These are phyloP conservation scores for Mycena rosella DNA, from an alignment of 768 basidiomycete genomes.

Conservation along the genomic window DNA sequence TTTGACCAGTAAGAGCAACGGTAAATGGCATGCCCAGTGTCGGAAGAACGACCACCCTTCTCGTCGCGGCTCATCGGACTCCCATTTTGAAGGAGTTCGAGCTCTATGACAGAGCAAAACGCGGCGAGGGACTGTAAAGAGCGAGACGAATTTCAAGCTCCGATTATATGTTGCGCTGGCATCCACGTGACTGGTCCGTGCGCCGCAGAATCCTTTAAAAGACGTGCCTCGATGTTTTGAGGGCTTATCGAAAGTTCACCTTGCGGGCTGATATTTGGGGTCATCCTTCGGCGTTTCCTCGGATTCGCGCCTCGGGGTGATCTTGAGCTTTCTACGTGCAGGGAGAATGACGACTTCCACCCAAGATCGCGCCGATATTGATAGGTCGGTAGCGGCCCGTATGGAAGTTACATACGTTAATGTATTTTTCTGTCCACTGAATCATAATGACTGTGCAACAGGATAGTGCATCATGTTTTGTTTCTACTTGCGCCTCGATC, in stretches of 20 bases:
- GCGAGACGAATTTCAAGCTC: conserved; percentile 26
- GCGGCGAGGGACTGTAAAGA: conserved; percentile 48
- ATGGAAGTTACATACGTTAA: conserved; percentile 70
- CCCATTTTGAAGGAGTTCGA: conserved; percentile 34
- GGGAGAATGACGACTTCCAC: conserved; percentile 72
- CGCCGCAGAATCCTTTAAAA: conserved; percentile 49
- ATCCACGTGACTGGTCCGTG: conserved; percentile 62
- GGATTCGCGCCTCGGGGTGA: conserved; percentile 46
- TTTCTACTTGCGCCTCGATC: too few relatives aligned
- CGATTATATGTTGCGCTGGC: conserved; percentile 37
- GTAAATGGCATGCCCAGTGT: conserved; percentile 82
- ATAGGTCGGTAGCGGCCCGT: conserved; percentile 74
- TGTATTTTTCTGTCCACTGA: too few relatives aligned
- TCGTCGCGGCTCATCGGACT: conserved; percentile 51
- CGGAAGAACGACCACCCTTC: conserved; percentile 60
- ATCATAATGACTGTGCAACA: too few relatives aligned
- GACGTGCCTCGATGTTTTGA: neutral
- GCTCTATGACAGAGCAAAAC: conserved; percentile 36
- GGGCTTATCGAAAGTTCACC: conserved; percentile 77
- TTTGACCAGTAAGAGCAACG: conserved; percentile 58
- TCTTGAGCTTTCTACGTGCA: conserved; percentile 68
- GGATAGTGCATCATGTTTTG: too few relatives aligned
- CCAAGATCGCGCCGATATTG: conserved; percentile 74
- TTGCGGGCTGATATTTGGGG: conserved; percentile 81
- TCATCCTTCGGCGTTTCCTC: conserved; percentile 48